A percentile compares a stretch with the other conserved stretches of the same genome.
Conservation (phyloP, 2,329 filamentous ascomycete genomes). For the Penicillium occitanis region DNA sequence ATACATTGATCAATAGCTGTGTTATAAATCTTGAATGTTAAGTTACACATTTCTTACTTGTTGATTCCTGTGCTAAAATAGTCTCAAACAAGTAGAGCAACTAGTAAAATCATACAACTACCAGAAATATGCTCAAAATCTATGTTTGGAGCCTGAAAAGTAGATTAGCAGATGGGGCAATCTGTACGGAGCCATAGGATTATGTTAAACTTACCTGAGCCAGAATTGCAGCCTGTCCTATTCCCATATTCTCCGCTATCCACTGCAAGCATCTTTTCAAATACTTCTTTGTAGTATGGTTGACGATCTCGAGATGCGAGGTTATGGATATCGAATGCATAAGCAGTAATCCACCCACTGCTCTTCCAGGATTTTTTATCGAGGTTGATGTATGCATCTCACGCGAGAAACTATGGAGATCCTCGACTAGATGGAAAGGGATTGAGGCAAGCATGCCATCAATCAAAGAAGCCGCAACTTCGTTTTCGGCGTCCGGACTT, state of each 20-base stretch:
- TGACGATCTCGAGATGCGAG: slow-evolving; percentile 5
- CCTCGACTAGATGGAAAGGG: slow-evolving; percentile 10
- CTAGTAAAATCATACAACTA: not conserved
- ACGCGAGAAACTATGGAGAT: slow-evolving; percentile 2
- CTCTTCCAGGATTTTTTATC: slow-evolving; percentile 5
- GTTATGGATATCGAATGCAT: slow-evolving; percentile 14
- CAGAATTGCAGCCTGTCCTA: slow-evolving; percentile 12
- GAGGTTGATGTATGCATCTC: not conserved
- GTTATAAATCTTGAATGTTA: not conserved
- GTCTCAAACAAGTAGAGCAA: not conserved
- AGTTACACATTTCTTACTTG: too few relatives aligned
- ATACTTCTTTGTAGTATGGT: not conserved
- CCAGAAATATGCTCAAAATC: not conserved
- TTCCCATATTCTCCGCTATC: slow-evolving; percentile 16
- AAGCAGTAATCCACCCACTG: slow-evolving; percentile 8
- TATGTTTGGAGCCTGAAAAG: not conserved
- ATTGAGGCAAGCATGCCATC: slow-evolving; percentile 9
- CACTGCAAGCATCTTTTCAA: slow-evolving; percentile 1
- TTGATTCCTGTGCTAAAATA: not conserved
- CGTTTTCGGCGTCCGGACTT: not conserved
- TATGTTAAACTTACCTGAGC: not conserved
- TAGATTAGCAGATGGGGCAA: not conserved
- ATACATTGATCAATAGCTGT: not conserved
- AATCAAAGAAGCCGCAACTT: not conserved
- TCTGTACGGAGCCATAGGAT: not conserved